phyloP scores from a whole-genome alignment of 2,329 filamentous ascomycete genomes.

The Chrysoporthe cubensis region DNA sequence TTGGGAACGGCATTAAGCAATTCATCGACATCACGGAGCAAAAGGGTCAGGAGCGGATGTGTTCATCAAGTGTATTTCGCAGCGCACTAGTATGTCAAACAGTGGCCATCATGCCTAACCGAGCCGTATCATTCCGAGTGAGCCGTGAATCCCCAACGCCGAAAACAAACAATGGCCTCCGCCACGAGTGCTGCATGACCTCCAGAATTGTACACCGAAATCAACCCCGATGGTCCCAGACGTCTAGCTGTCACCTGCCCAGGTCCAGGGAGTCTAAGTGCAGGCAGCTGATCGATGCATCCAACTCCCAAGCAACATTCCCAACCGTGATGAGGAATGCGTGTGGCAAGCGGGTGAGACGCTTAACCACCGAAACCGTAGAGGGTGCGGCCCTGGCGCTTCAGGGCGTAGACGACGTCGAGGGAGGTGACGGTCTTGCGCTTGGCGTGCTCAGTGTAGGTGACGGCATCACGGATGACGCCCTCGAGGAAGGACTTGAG shows the following conservation, averaged over 20 bases:
- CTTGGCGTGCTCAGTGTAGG: conserved; percentile 84
- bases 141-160: conserved; percentile 34
- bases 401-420: conserved; percentile 66
- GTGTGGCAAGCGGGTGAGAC: not conserved
- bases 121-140: conserved; percentile 32
- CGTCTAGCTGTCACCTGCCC: conserved; percentile 9
- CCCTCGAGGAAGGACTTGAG: conserved; percentile 84
- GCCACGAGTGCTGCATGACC: conserved; percentile 22
- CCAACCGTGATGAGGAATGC: not conserved
- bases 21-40: not conserved
- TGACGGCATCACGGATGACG: conserved; percentile 79
- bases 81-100: conserved; percentile 25
- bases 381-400: conserved; percentile 68
- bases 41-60: conserved; percentile 7
- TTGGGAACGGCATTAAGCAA: not conserved
- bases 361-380: conserved; percentile 70
- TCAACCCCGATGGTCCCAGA: conserved; percentile 14
- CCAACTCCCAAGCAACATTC: conserved; percentile 10
- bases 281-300: conserved; percentile 19
- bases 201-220: conserved; percentile 18
- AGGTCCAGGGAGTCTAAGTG: not conserved
- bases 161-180: conserved; percentile 30
- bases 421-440: conserved; percentile 72
- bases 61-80: conserved; percentile 32
- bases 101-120: conserved; percentile 31